phyloP scores from a whole-genome alignment of 306 rosid species.

The Rosa chinensis region DNA sequence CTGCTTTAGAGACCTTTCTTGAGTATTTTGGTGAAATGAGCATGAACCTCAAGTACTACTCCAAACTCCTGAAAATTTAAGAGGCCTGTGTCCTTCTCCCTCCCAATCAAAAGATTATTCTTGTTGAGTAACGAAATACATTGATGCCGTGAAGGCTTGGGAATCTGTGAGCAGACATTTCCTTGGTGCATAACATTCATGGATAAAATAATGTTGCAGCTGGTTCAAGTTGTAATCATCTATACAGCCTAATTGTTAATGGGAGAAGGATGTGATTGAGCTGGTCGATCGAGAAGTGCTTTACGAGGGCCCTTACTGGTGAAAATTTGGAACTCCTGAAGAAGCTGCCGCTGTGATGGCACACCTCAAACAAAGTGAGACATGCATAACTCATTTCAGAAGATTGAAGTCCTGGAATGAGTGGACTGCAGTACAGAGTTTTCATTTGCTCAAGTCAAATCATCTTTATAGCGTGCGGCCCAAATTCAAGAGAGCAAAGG shows the following conservation, averaged over 20 bases:
- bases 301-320: constrained; percentile 45
- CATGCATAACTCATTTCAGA: background rate
- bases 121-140: constrained; percentile 64
- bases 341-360: constrained; percentile 67
- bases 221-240: constrained; percentile 62
- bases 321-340: constrained; percentile 73
- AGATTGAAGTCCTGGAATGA: background rate
- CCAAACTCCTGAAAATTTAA: background rate
- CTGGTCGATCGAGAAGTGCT: constrained; percentile 44
- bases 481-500: too few species aligned
- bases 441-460: background rate
- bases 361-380: constrained; percentile 59
- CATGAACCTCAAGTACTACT: constrained; percentile 3
- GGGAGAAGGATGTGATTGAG: constrained; percentile 75
- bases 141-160: constrained; percentile 69
- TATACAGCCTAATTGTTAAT: constrained; percentile 63
- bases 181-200: constrained; percentile 69
- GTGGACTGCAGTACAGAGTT: background rate
- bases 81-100: constrained; percentile 32
- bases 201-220: constrained; percentile 71
- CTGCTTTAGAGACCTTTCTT: constrained; percentile 8
- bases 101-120: constrained; percentile 61
- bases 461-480: too few species aligned
- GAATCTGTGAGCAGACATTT: constrained; percentile 52
- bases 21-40: background rate